Percentiles rank a stretch among this genome's conserved stretches.
Conservation (phyloP, 2,329 filamentous ascomycete species). For the Tothia fuscella region DNA sequence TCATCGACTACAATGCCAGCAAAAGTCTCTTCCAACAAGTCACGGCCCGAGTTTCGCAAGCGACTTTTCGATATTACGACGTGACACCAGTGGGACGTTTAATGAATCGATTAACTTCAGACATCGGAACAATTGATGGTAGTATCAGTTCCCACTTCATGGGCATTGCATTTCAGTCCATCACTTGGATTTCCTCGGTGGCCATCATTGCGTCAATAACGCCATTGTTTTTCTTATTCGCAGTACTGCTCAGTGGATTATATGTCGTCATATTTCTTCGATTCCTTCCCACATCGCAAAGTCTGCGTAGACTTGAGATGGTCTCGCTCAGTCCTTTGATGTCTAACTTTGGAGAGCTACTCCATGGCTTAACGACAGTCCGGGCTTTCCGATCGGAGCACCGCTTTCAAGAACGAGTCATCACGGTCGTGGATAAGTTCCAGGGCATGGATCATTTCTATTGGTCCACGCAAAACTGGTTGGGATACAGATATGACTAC, state of each 20-base stretch:
- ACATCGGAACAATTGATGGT: conserved; percentile 81
- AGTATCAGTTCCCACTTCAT: conserved; percentile 68
- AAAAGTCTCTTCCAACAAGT: conserved; percentile 63
- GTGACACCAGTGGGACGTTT: conserved; percentile 77
- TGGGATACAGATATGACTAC: conserved; percentile 65
- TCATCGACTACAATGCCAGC: conserved; percentile 70
- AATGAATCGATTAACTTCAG: conserved; percentile 85
- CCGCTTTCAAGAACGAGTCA: conserved; percentile 69
- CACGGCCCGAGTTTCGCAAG: conserved; percentile 60
- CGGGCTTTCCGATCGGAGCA: conserved; percentile 67
- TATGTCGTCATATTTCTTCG: conserved; percentile 65
- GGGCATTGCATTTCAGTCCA: conserved; percentile 53
- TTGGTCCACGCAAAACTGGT: conserved; percentile 74
- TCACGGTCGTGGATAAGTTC: conserved; percentile 73
- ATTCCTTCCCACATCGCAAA: conserved; percentile 76
- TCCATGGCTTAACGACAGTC: conserved; percentile 78
- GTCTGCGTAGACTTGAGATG: conserved; percentile 74
- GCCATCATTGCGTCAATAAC: conserved; percentile 70
- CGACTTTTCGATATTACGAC: conserved; percentile 85
- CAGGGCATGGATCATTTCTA: conserved; percentile 96
- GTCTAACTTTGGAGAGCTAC: conserved; percentile 80
- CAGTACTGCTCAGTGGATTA: conserved; percentile 50
- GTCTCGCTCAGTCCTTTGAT: conserved; percentile 79
- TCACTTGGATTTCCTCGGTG: conserved; percentile 62
- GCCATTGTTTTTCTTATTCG: conserved; percentile 62